Percentiles rank a stretch among this genome's conserved stretches.
phyloP scores from a whole-genome alignment of 208 protist species.

The Leishmania major region DNA sequence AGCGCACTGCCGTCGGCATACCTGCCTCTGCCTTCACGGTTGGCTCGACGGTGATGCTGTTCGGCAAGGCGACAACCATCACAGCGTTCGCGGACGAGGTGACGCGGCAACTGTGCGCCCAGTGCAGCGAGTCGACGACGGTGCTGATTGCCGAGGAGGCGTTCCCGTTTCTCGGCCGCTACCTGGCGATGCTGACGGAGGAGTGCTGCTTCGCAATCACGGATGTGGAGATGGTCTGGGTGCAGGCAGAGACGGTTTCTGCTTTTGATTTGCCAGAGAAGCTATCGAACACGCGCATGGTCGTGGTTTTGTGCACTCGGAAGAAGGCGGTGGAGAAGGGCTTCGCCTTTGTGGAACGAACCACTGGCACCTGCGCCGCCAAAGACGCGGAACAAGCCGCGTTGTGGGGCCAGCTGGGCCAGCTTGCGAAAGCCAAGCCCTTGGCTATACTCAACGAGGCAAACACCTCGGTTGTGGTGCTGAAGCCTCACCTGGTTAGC shows the following conservation, averaged over 20 bases:
- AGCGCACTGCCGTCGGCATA: conserved; percentile 52
- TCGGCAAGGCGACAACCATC: conserved; percentile 65
- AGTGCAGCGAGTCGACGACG: conserved; percentile 62
- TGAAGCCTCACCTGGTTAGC: conserved; percentile 78
- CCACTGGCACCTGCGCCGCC: conserved; percentile 52
- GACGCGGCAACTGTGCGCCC: conserved; percentile 76
- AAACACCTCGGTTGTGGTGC: conserved; percentile 74
- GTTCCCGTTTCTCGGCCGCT: conserved; percentile 60
- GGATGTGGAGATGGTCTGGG: conserved; percentile 75
- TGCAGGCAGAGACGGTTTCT: conserved; percentile 31
- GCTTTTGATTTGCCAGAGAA: conserved; percentile 51
- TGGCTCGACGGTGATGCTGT: conserved; percentile 61
- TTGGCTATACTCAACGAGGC: conserved; percentile 70
- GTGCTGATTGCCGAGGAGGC: conserved; percentile 64
- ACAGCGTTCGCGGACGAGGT: conserved; percentile 82
- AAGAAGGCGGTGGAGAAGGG: conserved; percentile 59
- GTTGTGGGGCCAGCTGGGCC: conserved; percentile 47
- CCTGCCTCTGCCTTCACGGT: conserved; percentile 60
- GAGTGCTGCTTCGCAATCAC: conserved; percentile 78
- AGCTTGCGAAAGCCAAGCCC: conserved; percentile 40
- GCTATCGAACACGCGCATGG: conserved; percentile 50
- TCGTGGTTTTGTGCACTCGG: conserved; percentile 50
- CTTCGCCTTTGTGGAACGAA: conserved; percentile 67
- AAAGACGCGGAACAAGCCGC: conserved; percentile 50
- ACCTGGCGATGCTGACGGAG: conserved; percentile 75